Evolutionary conservation across 2,329 filamentous ascomycete species (phyloP), one percentile per base, ranked within the genome.

Genomic region (Alternaria viburni): DNA sequence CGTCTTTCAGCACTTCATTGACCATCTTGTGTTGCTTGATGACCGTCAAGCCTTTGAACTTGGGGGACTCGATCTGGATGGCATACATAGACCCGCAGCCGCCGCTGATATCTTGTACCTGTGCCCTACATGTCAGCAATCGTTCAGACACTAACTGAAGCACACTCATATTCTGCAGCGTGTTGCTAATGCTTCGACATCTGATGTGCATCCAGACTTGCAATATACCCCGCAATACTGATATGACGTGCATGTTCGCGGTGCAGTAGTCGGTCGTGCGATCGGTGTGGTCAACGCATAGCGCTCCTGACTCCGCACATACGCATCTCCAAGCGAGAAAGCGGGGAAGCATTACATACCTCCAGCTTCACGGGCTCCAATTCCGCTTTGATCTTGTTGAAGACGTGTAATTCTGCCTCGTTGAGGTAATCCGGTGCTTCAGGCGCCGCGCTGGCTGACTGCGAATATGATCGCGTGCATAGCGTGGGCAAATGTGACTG

Each of bases 81-180:
- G 89, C 90, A 81, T 96, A 96, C 93, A 96, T 96, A 75, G 89
- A 92, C 10, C 92, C 92, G 81, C 92, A 96, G 28, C 92, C 92
- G 62, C 93, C 92, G 23, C 90, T 93, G 55, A 96, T 88, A 81
- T 96, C 92, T 77, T 91, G 90, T 10, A 96, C 91, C 79, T 89
- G 79, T 54, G 28, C 30, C 47, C 41, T 43, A 43, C n/a, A 23
- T 51, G 65, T 74, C 54, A 75, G 72, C 64, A 36, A 50, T 15
- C 11, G 4, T 60, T 23, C 8, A 17, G 4, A 17, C 8, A 52
- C 30, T 41, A 23, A 25, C 21, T 5, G 49, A 52, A 36, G 8
- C 28, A 23, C 50, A 28, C 32, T 47, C 28, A 47, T 43, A 13
- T 13, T 11, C n/a, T 25, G 36, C 36, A 15, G 11, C n/a, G 9